Conservation (phyloP, 2,329 filamentous ascomycete species). For the Fusarium sp. region DNA sequence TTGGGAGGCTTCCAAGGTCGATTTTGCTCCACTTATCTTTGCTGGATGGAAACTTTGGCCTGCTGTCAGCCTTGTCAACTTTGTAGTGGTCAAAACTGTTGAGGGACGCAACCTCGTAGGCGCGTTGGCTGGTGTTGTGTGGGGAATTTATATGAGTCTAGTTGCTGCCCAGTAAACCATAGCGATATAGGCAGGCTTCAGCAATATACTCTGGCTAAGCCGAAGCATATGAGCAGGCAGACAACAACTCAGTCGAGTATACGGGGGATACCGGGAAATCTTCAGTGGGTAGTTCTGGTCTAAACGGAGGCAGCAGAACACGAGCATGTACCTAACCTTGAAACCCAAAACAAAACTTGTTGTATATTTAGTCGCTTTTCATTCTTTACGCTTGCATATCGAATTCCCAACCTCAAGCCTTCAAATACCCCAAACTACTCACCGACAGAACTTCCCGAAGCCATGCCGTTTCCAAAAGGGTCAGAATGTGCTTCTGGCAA, state of each 20-base stretch:
- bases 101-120: conserved; percentile 75
- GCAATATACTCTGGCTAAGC: not conserved
- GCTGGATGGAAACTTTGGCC: conserved; percentile 79
- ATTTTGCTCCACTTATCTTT: conserved; percentile 70
- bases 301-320: not conserved
- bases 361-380: conserved; percentile 5
- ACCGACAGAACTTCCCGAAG: not conserved
- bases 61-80: conserved; percentile 73
- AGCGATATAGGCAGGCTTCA: not conserved
- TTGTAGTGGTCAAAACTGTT: conserved; percentile 72
- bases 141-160: conserved; percentile 79
- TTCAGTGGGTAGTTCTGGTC: not conserved
- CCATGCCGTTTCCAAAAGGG: not conserved
- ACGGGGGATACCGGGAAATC: not conserved
- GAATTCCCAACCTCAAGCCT: not conserved
- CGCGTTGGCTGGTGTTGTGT: conserved; percentile 74
- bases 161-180: conserved; percentile 50
- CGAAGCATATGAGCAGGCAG: not conserved
- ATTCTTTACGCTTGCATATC: not conserved
- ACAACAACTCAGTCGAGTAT: not conserved
- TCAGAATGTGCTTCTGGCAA: not conserved
- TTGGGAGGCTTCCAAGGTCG: conserved; percentile 54
- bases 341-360: not conserved
- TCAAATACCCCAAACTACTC: not conserved
- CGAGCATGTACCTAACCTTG: no score